A percentile compares a stretch with the other conserved stretches of the same genome.
Evolutionary conservation across 495 filamentous ascomycete species (phyloP).

Genomic region (Aspergillus steynii): DNA sequence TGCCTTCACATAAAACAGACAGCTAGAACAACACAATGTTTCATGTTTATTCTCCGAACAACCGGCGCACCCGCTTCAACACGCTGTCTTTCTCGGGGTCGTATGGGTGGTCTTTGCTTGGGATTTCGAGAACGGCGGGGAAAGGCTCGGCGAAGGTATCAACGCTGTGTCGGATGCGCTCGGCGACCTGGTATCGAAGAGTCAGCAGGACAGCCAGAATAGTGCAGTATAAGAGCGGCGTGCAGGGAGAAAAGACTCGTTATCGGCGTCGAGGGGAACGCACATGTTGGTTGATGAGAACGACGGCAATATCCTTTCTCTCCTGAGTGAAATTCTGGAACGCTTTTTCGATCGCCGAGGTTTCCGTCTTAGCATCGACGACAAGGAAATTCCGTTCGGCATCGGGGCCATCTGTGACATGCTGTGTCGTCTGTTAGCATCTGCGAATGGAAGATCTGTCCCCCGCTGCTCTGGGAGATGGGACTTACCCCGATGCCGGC

Average conservation of each 20-base stretch:
- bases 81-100: conserved; percentile 99
- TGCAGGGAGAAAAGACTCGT: conserved; percentile 3
- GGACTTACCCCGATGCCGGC: conserved; percentile 87
- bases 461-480: not conserved
- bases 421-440: conserved; percentile 40
- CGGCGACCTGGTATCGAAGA: conserved; percentile 68
- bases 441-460: not conserved
- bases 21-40: not conserved
- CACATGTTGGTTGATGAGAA: conserved; percentile 98
- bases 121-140: conserved; percentile 79
- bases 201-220: conserved; percentile 2
- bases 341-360: conserved; percentile 79
- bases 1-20: conserved; percentile 9
- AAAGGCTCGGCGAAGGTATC: conserved; percentile 56
- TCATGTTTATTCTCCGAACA: conserved; percentile 80
- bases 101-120: conserved; percentile 98
- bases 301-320: conserved; percentile 92
- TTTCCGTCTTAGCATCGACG: conserved; percentile 91
- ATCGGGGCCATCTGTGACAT: conserved; percentile 77
- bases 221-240: not conserved
- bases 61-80: conserved; percentile 79
- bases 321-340: conserved; percentile 87
- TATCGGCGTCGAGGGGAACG: conserved; percentile 27
- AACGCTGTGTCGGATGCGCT: conserved; percentile 80
- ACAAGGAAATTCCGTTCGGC: conserved; percentile 96